A percentile compares a stretch with the other conserved stretches of the same genome.
Conservation (phyloP, 2,329 filamentous ascomycete genomes). For the Talaromyces sp. region DNA sequence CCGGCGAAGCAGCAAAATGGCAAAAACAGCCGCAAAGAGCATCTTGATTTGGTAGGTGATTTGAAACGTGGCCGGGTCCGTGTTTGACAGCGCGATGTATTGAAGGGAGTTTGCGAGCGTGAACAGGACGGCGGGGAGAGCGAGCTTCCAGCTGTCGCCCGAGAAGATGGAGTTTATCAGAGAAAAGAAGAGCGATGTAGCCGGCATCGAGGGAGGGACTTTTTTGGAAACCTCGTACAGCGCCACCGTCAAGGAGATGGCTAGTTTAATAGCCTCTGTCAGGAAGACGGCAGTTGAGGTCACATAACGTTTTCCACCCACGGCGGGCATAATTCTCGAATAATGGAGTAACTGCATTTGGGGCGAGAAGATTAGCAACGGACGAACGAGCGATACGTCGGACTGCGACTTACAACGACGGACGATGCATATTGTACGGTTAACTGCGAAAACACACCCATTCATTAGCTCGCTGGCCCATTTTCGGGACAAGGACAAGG, state of each 20-base stretch:
- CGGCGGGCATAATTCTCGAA: constrained; percentile 84
- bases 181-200: constrained; percentile 73
- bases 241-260: constrained; percentile 78
- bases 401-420: constrained; percentile 34
- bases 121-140: constrained; percentile 81
- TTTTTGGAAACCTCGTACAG: constrained; percentile 80
- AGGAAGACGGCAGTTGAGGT: constrained; percentile 91
- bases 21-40: constrained; percentile 82
- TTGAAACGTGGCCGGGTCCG: constrained; percentile 90
- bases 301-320: constrained; percentile 80
- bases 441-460: constrained; percentile 25
- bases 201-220: constrained; percentile 72
- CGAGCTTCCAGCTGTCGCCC: constrained; percentile 90
- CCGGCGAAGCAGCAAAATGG: constrained; percentile 69
- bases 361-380: constrained; percentile 12
- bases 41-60: constrained; percentile 94
- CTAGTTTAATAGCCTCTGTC: constrained; percentile 86
- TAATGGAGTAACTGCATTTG: constrained; percentile 76
- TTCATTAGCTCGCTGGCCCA: background rate
- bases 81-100: constrained; percentile 84
- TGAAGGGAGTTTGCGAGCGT: constrained; percentile 91
- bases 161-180: constrained; percentile 79
- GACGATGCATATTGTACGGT: constrained; percentile 41
- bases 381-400: background rate
- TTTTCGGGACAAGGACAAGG: background rate